These are phyloP conservation scores for Trichomonascus vanleenenianus DNA, from an alignment of 805 yeast genomes.

Conservation along the genomic window DNA sequence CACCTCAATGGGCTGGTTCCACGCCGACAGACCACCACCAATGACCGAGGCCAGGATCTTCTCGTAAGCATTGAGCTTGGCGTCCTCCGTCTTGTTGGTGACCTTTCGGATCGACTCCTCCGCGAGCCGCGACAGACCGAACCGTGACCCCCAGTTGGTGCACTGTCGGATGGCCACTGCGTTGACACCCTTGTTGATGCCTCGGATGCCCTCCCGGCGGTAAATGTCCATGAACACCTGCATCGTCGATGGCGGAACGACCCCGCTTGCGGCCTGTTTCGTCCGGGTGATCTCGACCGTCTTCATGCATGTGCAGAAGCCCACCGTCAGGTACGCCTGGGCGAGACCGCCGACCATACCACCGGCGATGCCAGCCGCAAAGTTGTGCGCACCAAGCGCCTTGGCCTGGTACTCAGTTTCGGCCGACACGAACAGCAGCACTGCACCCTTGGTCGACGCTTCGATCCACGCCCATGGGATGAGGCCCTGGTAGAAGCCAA, in stretches of 20 bases:
- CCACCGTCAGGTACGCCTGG: constrained; percentile 93
- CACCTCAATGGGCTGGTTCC: constrained; percentile 99
- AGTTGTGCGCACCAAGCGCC: constrained; percentile 51
- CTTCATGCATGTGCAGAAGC: constrained; percentile 98
- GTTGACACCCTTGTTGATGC: constrained; percentile 95
- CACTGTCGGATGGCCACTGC: constrained; percentile 98
- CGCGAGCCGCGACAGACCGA: constrained; percentile 85
- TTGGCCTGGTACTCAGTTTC: constrained; percentile 81
- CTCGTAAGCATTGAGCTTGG: constrained; percentile 63
- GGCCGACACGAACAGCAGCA: constrained; percentile 80
- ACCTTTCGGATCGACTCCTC: constrained; percentile 70
- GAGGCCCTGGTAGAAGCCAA: constrained; percentile 93
- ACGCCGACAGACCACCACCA: constrained; percentile 96
- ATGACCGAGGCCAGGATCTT: constrained; percentile 77
- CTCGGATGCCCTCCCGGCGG: constrained; percentile 79
- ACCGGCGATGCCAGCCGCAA: constrained; percentile 86
- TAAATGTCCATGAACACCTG: constrained; percentile 82
- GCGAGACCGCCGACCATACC: constrained; percentile 96
- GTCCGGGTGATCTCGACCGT: constrained; percentile 94
- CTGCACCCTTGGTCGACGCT: constrained; percentile 99
- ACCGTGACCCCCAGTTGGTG: constrained; percentile 99
- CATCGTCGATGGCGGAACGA: constrained; percentile 64
- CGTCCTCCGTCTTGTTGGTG: constrained; percentile 53
- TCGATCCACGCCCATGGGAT: constrained; percentile 99
- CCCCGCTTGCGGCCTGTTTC: constrained; percentile 67